phyloP scores from a whole-genome alignment of 116 monocot genomes.

The Trichopus zeylanicus region DNA sequence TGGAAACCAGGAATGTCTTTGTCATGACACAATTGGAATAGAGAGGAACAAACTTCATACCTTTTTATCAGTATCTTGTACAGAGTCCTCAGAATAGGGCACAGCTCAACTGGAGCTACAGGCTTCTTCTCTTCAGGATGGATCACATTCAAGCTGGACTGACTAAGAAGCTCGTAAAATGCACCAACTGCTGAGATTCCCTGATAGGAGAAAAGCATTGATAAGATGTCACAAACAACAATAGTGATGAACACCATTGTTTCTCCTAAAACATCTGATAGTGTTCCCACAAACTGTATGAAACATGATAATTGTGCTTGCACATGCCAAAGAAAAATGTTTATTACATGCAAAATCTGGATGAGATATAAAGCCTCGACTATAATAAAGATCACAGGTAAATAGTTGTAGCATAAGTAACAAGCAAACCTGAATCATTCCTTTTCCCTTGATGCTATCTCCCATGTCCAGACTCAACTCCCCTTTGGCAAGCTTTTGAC shows the following conservation, averaged over 20 bases:
- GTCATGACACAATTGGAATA: too few relatives aligned
- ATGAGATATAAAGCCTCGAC: too few relatives aligned
- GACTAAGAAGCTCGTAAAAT: conserved; percentile 86
- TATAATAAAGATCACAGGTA: too few relatives aligned
- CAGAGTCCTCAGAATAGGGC: conserved; percentile 81
- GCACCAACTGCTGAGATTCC: conserved; percentile 88
- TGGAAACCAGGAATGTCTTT: too few relatives aligned
- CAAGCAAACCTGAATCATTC: conserved; percentile 97
- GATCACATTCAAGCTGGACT: conserved; percentile 69
- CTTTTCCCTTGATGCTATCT: conserved; percentile 96
- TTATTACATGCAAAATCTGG: too few relatives aligned
- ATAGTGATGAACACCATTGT: neutral
- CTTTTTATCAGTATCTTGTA: conserved; percentile 87
- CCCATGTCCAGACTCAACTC: conserved; percentile 86
- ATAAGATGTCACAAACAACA: neutral
- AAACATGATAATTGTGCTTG: conserved; percentile 11
- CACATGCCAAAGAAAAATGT: too few relatives aligned
- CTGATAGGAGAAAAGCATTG: conserved; percentile 17
- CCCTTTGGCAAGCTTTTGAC: conserved; percentile 88
- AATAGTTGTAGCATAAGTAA: conserved; percentile 11
- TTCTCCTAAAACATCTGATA: neutral
- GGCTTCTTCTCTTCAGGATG: conserved; percentile 78
- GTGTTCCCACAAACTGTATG: neutral
- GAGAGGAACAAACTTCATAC: conserved; percentile 14
- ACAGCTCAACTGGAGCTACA: conserved; percentile 81